Percentiles rank a stretch among this genome's conserved stretches.
Evolutionary conservation across 1,284 basidiomycete genomes (phyloP).

Genomic region (Heliocybe sulcata): DNA sequence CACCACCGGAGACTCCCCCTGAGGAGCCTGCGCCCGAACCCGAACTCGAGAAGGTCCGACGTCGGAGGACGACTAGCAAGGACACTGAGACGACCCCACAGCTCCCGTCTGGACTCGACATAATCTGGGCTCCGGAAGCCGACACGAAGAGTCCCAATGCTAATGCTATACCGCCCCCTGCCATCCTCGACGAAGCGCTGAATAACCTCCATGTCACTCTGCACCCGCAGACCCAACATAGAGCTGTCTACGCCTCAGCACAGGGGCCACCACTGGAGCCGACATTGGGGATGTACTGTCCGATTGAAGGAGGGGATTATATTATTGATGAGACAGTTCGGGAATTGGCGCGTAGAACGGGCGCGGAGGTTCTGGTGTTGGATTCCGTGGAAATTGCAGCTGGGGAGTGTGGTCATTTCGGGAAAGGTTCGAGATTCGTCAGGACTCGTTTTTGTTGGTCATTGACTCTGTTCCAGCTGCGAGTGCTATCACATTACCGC

Average conservation of each 20-base stretch:
- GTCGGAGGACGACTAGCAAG: slow-evolving; percentile 27
- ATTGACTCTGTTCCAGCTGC: slow-evolving; percentile 37
- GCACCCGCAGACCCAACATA: slow-evolving; percentile 74
- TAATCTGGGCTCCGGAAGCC: slow-evolving; percentile 56
- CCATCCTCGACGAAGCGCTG: slow-evolving; percentile 63
- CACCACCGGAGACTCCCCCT: slow-evolving; percentile 16
- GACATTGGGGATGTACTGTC: slow-evolving; percentile 75
- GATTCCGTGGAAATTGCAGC: slow-evolving; percentile 79
- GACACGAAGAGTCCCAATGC: slow-evolving; percentile 17
- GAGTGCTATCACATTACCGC: slow-evolving; percentile 54
- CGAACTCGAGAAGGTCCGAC: slow-evolving; percentile 36
- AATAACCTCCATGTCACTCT: slow-evolving; percentile 68
- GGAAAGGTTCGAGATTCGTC: slow-evolving; percentile 41
- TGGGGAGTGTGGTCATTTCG: slow-evolving; percentile 72
- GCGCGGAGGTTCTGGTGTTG: slow-evolving; percentile 74
- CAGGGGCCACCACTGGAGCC: slow-evolving; percentile 57
- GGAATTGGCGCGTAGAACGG: slow-evolving; percentile 64
- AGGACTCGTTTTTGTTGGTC: slow-evolving; percentile 2
- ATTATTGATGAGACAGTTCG: slow-evolving; percentile 73
- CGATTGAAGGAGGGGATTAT: slow-evolving; percentile 79
- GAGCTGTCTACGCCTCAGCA: slow-evolving; percentile 50
- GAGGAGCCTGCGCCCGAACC: slow-evolving; percentile 22
- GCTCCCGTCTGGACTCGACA: slow-evolving; percentile 47
- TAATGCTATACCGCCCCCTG: slow-evolving; percentile 37
- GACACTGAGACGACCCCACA: slow-evolving; percentile 30